Conservation (phyloP, 768 basidiomycete species). For the Hemileccinum impolitum region DNA sequence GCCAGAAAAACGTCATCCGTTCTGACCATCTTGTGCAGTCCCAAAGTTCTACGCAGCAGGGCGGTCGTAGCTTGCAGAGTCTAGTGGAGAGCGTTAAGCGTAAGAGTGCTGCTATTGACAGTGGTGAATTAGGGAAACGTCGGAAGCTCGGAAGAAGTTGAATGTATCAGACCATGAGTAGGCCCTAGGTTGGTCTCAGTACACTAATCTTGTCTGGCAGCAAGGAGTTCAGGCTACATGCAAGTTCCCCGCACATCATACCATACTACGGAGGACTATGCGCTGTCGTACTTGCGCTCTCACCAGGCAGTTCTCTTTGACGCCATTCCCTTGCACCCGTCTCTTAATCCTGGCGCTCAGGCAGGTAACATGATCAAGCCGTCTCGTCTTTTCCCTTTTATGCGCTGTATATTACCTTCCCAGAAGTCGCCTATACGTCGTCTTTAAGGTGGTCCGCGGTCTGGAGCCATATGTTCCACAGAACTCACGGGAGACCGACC, state of each 20-base stretch:
- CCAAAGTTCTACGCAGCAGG: slow-evolving; percentile 1
- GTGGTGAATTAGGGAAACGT: slow-evolving; percentile 37
- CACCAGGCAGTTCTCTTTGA: too few species aligned
- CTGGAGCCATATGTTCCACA: slow-evolving; percentile 10
- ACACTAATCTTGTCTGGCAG: background rate
- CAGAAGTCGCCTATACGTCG: slow-evolving; percentile 9
- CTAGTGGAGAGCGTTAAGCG: slow-evolving; percentile 88
- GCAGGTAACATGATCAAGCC: slow-evolving; percentile 4
- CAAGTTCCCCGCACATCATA: too few species aligned
- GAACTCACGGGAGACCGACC: slow-evolving; percentile 28
- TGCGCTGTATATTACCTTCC: slow-evolving; percentile 19
- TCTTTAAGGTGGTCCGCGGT: slow-evolving; percentile 15
- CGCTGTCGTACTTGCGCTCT: too few species aligned
- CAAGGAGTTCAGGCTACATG: too few species aligned
- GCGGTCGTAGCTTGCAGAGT: slow-evolving; percentile 45
- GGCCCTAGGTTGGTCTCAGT: background rate
- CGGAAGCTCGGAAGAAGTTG: slow-evolving; percentile 29
- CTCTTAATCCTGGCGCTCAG: background rate
- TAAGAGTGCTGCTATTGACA: slow-evolving; percentile 46
- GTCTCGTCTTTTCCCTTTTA: slow-evolving; percentile 15
- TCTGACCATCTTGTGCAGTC: background rate
- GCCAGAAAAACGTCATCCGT: slow-evolving; percentile 40
- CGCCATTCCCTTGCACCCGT: background rate
- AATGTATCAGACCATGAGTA: background rate
- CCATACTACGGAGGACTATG: too few species aligned